Conservation (phyloP, 2,329 filamentous ascomycete genomes). For the Fusarium scirpi region DNA sequence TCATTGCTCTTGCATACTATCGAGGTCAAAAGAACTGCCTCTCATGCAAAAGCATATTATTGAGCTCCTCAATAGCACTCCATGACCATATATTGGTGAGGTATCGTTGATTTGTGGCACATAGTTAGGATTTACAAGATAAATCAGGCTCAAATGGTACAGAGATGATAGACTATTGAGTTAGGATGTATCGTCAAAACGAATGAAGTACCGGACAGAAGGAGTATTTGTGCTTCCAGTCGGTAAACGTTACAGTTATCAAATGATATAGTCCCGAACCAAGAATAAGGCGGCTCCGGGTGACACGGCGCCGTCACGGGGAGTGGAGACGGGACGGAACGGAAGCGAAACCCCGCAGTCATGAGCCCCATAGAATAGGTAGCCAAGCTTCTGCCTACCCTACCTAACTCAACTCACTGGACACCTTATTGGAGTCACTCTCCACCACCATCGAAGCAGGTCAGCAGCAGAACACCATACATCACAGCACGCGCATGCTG, state of each 20-base stretch:
- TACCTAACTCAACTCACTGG: background rate
- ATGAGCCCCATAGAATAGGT: conserved; percentile 32
- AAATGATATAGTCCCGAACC: background rate
- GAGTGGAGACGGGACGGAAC: conserved; percentile 13
- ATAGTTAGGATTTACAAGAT: background rate
- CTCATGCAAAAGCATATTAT: background rate
- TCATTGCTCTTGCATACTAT: background rate
- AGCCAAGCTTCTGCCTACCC: conserved; percentile 16
- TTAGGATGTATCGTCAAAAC: background rate
- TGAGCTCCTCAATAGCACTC: background rate
- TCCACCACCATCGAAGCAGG: background rate
- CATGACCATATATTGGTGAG: background rate
- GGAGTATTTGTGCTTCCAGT: background rate
- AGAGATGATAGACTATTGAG: background rate
- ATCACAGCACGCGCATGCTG: background rate
- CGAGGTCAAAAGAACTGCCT: background rate
- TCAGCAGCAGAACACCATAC: background rate
- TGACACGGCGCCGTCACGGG: conserved; percentile 31
- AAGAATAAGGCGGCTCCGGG: conserved; percentile 14
- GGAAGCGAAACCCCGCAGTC: conserved; percentile 29
- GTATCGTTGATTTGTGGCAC: background rate
- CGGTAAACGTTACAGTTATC: no score
- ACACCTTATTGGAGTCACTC: conserved; percentile 4
- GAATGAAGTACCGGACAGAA: background rate
- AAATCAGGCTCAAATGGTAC: background rate